Conservation (phyloP, 2,329 filamentous ascomycete species). For the Sporothrix inflata region DNA sequence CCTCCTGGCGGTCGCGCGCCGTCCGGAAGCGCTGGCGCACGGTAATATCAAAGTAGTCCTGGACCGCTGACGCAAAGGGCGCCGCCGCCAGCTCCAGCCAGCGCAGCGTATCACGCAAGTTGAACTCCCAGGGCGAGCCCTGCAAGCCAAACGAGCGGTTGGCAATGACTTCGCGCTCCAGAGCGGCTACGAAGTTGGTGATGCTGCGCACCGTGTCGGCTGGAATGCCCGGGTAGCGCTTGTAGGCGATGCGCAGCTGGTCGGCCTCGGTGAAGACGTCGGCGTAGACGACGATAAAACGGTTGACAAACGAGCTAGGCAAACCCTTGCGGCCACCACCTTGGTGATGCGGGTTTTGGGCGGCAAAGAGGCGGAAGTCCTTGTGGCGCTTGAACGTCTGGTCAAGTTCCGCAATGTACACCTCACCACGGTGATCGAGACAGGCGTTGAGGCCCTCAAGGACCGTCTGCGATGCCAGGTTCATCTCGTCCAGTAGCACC, state of each 20-base stretch:
- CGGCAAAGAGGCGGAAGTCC: constrained; percentile 91
- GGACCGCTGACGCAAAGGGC: constrained; percentile 42
- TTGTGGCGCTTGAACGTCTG: constrained; percentile 90
- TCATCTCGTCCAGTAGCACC: constrained; percentile 99
- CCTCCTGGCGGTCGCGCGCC: constrained; percentile 64
- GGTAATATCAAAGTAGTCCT: constrained; percentile 79
- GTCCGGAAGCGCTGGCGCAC: constrained; percentile 88
- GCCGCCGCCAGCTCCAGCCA: constrained; percentile 73
- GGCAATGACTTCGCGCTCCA: constrained; percentile 72
- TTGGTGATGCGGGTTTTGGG: constrained; percentile 97
- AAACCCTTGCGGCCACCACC: constrained; percentile 93
- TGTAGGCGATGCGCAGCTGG: constrained; percentile 77
- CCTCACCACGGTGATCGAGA: constrained; percentile 92
- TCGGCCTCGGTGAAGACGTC: constrained; percentile 85
- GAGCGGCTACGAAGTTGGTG: constrained; percentile 77
- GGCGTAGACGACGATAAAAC: constrained; percentile 96
- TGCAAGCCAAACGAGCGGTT: constrained; percentile 62
- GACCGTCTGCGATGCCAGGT: constrained; percentile 93
- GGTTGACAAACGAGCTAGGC: constrained; percentile 94
- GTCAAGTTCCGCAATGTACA: constrained; percentile 93
- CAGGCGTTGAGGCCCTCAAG: constrained; percentile 96
- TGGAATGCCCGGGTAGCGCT: constrained; percentile 70
- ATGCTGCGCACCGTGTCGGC: constrained; percentile 64
- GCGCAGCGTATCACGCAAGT: constrained; percentile 83
- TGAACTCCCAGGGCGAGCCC: constrained; percentile 92